These are phyloP conservation scores for Pythium rhizo-oryzae DNA, from an alignment of 352 stramenopile genomes.

Conservation along the genomic window DNA sequence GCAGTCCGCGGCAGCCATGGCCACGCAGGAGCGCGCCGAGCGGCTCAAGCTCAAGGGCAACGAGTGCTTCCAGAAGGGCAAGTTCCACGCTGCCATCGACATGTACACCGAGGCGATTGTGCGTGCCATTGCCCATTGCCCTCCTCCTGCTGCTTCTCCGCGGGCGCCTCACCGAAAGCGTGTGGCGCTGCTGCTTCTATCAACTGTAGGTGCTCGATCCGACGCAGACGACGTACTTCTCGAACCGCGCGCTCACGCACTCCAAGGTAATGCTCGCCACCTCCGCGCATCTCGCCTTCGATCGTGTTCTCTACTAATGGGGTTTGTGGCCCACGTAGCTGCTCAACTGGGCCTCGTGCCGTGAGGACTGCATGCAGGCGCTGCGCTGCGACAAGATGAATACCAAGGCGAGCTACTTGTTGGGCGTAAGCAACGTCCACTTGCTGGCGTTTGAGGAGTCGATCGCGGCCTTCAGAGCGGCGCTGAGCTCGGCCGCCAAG, in stretches of 20 bases:
- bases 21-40: conserved; percentile 54
- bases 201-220: conserved; percentile 66
- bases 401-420: conserved; percentile 76
- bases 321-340: conserved; percentile 36
- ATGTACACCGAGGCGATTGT: conserved; percentile 89
- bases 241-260: conserved; percentile 77
- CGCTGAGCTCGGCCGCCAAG: conserved; percentile 55
- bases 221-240: conserved; percentile 71
- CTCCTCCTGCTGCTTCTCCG: neutral
- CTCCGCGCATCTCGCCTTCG: neutral
- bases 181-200: no score
- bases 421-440: conserved; percentile 63
- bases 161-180: no score
- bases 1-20: no score
- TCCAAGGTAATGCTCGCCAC: conserved; percentile 45
- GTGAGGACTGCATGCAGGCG: conserved; percentile 62
- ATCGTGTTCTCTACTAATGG: conserved; percentile 3
- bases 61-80: conserved; percentile 79
- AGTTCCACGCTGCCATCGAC: conserved; percentile 78
- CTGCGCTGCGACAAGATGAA: conserved; percentile 65
- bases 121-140: conserved; percentile 23
- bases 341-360: conserved; percentile 58
- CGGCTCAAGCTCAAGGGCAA: conserved; percentile 83
- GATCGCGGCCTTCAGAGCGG: conserved; percentile 54
- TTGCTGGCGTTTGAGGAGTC: conserved; percentile 51